Base-by-base conservation (phyloP, 176 grass and related monocot genomes). In the Urochloa ruziziensis region DNA sequence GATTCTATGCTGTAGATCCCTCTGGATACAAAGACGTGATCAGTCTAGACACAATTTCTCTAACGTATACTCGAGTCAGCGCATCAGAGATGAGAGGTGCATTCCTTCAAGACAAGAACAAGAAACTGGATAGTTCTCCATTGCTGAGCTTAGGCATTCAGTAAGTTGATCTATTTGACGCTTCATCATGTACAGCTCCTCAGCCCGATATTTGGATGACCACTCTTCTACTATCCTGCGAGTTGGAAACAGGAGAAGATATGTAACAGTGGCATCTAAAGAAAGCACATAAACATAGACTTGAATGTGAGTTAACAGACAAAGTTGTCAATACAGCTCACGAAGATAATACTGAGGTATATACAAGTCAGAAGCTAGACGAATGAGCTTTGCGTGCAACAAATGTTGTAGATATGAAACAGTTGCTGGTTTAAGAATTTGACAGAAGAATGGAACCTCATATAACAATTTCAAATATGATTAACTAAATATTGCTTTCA, bases 171-270 rank as follows among this genome's bases (percentile, higher is more conserved):
- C 78, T 85, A 89, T 83, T 86, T 92, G 88, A 54, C 54, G 68
- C 18, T n/a, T 86, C 88, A 91, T 89, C 96, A 95, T 98, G 82
- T 95, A 93, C 34, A 98, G 39, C 83, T 98, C 93, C 77, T 98
- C 96, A 10, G 91, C 87, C 35, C 89, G 80, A 86, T 95, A 88
- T 80, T 87, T 98, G 32, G 72, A 83, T 59, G 89, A 89, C 96
- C 96, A 98, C 62, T 90, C 90, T 75, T 98, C 91, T 76, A 94
- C 73, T n/a, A 53, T 63, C 82, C 96, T 98, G 83, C 72, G 75
- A 21, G 68, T 61, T 66, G 54, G 51, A 83, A 73, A 70, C 42
- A 71, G 62, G 3, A 84, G 25, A 70, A 88, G 24, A 59, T 73
- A 32, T 75, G 62, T 59, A 47, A 81, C 7, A 13, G 10, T 14